Base-by-base conservation (phyloP, 2,329 filamentous ascomycete genomes). In the Bipolaris victoriae region DNA sequence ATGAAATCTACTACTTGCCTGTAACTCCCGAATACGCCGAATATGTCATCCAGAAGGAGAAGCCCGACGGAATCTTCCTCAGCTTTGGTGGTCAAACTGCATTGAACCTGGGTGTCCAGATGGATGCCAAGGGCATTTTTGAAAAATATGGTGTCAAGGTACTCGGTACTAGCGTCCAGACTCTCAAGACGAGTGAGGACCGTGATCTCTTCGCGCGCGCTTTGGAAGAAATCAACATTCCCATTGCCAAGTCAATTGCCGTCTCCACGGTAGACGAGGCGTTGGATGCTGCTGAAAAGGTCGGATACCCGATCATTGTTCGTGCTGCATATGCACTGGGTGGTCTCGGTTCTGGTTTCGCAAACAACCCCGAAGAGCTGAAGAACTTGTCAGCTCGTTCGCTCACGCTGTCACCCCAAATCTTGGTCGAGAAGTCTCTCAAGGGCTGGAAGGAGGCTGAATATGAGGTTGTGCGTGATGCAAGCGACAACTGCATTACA, bases 371-470 rank as follows among this genome's bases (percentile, higher is more conserved):
- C 68, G 92, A 97, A 73, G 95, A 99, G 81, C 88, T 99, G 57
- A 89, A 91, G 76, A 92, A 98, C 79, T 85, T 99, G 84, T 90
- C 93, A 65, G 93, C 95, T 61, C 88, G 92, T 64, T 98, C 94
- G 45, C 85, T 99, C 57, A 96, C 93, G 43, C 86, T 98, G 35
- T 94, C 94, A 2, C 94, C 95, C 48, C 95, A 99, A 79, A 97
- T 99, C 71, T 80, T 99, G 75, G 93, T 99, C 57, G 95, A 99
- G 83, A 98, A 98, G 81, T 97, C 92, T 50, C 87, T 99, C 68
- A 98, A 97, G 84, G 95, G 95, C 78, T 99, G 95, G 95, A 99
- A 99, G 81, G 95, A 99, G 80, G 90, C 97, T 49, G 95, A 99
- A 79, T 99, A 98, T 74, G 95, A 98, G 80, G 95, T 98, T 56